phyloP scores from a whole-genome alignment of 306 rosid species.

The Heteromeles arbutifolia region DNA sequence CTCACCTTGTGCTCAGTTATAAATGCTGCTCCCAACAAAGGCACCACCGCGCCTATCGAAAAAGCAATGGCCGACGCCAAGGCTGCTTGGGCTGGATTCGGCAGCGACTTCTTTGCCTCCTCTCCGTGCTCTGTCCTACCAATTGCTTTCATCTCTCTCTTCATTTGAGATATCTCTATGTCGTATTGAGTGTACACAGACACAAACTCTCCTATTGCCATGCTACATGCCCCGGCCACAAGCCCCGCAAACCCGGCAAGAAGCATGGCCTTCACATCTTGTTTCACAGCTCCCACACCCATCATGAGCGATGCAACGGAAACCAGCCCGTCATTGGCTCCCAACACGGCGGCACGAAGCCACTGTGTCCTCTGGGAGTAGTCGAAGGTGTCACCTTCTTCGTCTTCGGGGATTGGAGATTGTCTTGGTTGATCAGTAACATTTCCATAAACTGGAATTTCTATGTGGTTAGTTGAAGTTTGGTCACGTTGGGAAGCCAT shows the following conservation, averaged over 20 bases:
- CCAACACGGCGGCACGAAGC: slow-evolving; percentile 49
- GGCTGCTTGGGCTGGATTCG: slow-evolving; percentile 46
- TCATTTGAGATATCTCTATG: slow-evolving; percentile 40
- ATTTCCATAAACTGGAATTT: slow-evolving; percentile 29
- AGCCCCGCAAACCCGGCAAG: slow-evolving; percentile 53
- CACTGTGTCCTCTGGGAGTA: slow-evolving; percentile 43
- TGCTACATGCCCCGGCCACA: slow-evolving; percentile 52
- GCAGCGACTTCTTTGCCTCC: slow-evolving; percentile 28
- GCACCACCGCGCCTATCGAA: slow-evolving; percentile 43
- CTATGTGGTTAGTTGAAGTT: slow-evolving; percentile 22
- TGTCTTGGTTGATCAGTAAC: slow-evolving; percentile 10
- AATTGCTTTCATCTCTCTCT: slow-evolving; percentile 25
- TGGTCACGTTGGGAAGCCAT: slow-evolving; percentile 40
- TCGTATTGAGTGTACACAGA: slow-evolving; percentile 47
- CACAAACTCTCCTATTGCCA: slow-evolving; percentile 63
- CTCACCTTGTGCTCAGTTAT: slow-evolving; percentile 36
- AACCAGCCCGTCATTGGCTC: slow-evolving; percentile 57
- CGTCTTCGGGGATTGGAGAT: slow-evolving; percentile 7
- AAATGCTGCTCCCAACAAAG: slow-evolving; percentile 41
- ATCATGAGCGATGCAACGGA: slow-evolving; percentile 51
- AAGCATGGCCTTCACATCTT: slow-evolving; percentile 39
- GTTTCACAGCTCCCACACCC: slow-evolving; percentile 48
- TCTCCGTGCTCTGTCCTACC: neutral
- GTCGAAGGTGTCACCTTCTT: slow-evolving; percentile 20
- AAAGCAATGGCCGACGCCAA: slow-evolving; percentile 55